Base-by-base conservation (phyloP, 192 early-diverging fungal genomes). In the Endogone sp. region DNA sequence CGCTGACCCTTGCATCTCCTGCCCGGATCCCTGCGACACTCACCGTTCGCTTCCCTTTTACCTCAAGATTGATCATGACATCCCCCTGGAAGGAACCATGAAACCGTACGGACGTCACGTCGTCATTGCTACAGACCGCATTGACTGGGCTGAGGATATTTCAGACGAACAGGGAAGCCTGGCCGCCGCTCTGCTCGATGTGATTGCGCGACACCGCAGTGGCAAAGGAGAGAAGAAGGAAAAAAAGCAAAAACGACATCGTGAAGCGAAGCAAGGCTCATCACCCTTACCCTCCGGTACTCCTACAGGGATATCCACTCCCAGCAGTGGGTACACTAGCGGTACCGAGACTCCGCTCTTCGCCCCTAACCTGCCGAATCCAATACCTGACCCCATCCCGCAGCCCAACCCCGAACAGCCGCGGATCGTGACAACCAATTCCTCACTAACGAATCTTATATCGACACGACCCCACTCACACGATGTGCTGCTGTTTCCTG, bases 21-120 rank as follows among this genome's bases (percentile, higher is more conserved):
- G 85, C 62, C 62, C 76, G 27, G 66, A 74, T 3, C 78, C 78
- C 9, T 87, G 86, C 57, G 67, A 78, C 16, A 79, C 82, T 3
- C 86, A 87, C 62, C 25, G 63, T 3, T 64, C 68, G 16, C 85
- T 81, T 49, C 86, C 86, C 9, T 66, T 75, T 10, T 85, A 85
- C 56, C 68, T 87, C 29, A 80, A 84, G 22, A 77, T 87, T 21
- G 84, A 87, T 72, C 65, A 63, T 10, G 68, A 73, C 8, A 23
- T 70, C 0, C 66, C 78, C 3, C 66, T 87, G n/a, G 59, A 84
- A 28, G 71, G 81, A 26, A 78, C 84, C 11, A 82, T 79, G 49
- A 79, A 77, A 55, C 84, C 86, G 0, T 87, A 87, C 58, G 67
- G 74, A 8, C 80, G 82, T 23, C 86, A 87, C 67, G 76, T 87